These are phyloP conservation scores for Dendrostoma leiphaemia DNA, from an alignment of 2,329 filamentous ascomycete genomes.

Conservation along the genomic window DNA sequence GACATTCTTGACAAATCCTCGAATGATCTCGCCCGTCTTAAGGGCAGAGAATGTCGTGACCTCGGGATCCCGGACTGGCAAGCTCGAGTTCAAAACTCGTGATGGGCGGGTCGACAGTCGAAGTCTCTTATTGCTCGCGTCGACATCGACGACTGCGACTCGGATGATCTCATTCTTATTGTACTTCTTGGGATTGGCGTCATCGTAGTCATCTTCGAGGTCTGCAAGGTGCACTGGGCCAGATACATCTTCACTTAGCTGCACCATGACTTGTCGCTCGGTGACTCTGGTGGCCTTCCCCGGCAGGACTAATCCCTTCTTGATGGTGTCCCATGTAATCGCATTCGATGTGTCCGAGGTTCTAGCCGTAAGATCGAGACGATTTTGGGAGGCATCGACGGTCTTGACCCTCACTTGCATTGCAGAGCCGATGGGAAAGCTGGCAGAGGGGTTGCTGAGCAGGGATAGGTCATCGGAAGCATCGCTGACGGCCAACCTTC, in stretches of 20 bases:
- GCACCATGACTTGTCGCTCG: slow-evolving; percentile 80
- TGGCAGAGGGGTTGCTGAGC: slow-evolving; percentile 69
- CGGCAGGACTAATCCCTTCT: slow-evolving; percentile 76
- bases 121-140: slow-evolving; percentile 80
- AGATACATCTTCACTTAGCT: slow-evolving; percentile 76
- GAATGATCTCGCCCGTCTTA: slow-evolving; percentile 72
- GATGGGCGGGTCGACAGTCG: slow-evolving; percentile 82
- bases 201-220: slow-evolving; percentile 79
- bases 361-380: slow-evolving; percentile 79
- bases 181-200: slow-evolving; percentile 72
- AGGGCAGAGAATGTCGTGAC: slow-evolving; percentile 70
- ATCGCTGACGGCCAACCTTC: slow-evolving; percentile 78
- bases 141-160: slow-evolving; percentile 79
- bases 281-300: slow-evolving; percentile 82
- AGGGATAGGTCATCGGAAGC: slow-evolving; percentile 83
- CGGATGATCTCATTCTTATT: slow-evolving; percentile 84
- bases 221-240: slow-evolving; percentile 82
- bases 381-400: slow-evolving; percentile 70
- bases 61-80: slow-evolving; percentile 78
- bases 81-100: slow-evolving; percentile 80
- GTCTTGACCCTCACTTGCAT: slow-evolving; percentile 75
- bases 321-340: slow-evolving; percentile 69
- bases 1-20: slow-evolving; percentile 90
- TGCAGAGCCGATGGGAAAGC: slow-evolving; percentile 89
- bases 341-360: slow-evolving; percentile 55